Base-by-base conservation (phyloP, 352 stramenopile species). In the Globisporangium uncinulatum region DNA sequence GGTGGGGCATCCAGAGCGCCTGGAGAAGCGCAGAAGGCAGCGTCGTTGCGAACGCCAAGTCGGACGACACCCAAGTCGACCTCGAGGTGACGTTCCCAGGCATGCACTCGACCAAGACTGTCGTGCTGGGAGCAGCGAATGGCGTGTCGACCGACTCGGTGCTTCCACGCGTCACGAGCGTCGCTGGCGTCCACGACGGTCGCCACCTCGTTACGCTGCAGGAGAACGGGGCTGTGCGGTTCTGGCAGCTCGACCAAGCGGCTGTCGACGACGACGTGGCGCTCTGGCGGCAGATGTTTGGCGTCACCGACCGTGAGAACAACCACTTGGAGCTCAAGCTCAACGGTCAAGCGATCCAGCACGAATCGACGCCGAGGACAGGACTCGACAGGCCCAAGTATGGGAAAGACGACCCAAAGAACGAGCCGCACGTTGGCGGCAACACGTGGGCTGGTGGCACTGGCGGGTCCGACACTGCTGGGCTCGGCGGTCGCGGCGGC, bases 361-460 rank as follows among this genome's bases (percentile, higher is more conserved):
- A 61, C 7, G 69, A 71, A 51, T 94, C 83, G 17, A 74, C 62
- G 0, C 83, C 86, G 1, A 84, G 75, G 48, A 95, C 85, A 4
- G 85, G 75, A 6, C 55, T 94, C 0, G 67, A 84, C 34, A 44
- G 65, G 14, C 94, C 95, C 0, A 99, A 99, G 67, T 73, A 96
- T 60, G 94, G 95, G 42, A 98, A 98, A 70, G 84, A 94, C 19
- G 95, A 99, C 62, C 81, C 87, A 17, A 89, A 97, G 32, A 98
- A 98, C 65, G 83, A 90, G 19, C 79, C 88, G 14, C 95, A 99
- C 71, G 83, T 99, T 14, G 94, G 95, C 48, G 94, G 95, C 36
- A 98, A 98, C 69, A 95, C 82, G 20, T 98, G 92, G 93, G 92
- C 92, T n/a, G 73, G 95, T 57, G 79, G 95, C 37, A 97, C 89